phyloP scores from a whole-genome alignment of 2,329 filamentous ascomycete genomes.

The Nemania serpens region DNA sequence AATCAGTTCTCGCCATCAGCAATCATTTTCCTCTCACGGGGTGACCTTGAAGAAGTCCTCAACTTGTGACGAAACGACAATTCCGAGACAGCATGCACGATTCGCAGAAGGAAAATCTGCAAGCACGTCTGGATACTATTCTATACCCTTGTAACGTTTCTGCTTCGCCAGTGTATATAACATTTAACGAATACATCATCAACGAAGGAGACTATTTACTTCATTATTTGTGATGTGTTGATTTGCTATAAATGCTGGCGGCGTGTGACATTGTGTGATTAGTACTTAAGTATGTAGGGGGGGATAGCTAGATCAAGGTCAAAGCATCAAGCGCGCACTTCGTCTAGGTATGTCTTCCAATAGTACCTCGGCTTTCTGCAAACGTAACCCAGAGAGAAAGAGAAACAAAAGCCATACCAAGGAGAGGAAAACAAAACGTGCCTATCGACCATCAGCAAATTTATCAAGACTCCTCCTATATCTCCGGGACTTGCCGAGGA shows the following conservation, averaged over 20 bases:
- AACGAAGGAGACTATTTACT: neutral
- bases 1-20: neutral
- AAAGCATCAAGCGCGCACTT: neutral
- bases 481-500: neutral
- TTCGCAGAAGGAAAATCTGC: too few relatives aligned
- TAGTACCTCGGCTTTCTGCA: neutral
- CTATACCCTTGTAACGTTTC: neutral
- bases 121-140: neutral
- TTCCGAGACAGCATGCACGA: too few relatives aligned
- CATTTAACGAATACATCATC: neutral
- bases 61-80: neutral
- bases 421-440: neutral
- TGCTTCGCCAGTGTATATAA: neutral
- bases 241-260: too few relatives aligned
- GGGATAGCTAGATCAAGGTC: neutral
- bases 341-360: neutral
- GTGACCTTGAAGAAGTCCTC: neutral
- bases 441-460: neutral
- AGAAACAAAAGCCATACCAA: neutral
- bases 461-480: neutral
- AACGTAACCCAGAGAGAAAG: neutral
- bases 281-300: too few relatives aligned
- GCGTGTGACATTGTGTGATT: too few relatives aligned
- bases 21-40: neutral
- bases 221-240: neutral